Evolutionary conservation across 495 filamentous ascomycete species (phyloP).

Genomic region (Immersiella caudata): DNA sequence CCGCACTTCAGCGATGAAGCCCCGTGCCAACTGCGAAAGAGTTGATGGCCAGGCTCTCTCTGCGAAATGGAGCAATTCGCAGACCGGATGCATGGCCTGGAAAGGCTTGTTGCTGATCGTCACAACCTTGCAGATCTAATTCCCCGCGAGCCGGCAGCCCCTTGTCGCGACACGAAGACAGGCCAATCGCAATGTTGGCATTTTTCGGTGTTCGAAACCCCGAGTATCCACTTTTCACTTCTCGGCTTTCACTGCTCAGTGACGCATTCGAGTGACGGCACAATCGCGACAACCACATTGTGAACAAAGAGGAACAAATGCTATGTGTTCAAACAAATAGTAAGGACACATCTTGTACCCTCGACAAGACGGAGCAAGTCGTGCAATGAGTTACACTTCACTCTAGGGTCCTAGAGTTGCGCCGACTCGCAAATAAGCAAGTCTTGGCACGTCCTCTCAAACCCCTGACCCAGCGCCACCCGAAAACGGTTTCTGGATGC

Average conservation of each 20-base stretch:
- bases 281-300: no score
- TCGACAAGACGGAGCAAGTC: background rate
- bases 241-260: no score
- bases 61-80: background rate
- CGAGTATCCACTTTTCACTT: background rate
- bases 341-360: no score
- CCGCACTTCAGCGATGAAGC: background rate
- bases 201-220: background rate
- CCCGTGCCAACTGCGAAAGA: background rate
- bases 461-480: background rate
- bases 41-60: background rate
- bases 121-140: background rate
- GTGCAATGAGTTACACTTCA: background rate
- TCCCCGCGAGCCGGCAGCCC: background rate
- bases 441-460: slow-evolving; percentile 1
- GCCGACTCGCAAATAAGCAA: slow-evolving; percentile 5
- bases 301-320: background rate
- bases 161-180: background rate
- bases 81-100: background rate
- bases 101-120: background rate
- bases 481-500: background rate
- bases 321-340: no score
- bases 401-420: background rate
- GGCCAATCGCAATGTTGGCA: background rate
- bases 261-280: background rate